A percentile compares a stretch with the other conserved stretches of the same genome.
Evolutionary conservation across 1,284 basidiomycete genomes (phyloP).

Genomic region (Dichomitus squalens): DNA sequence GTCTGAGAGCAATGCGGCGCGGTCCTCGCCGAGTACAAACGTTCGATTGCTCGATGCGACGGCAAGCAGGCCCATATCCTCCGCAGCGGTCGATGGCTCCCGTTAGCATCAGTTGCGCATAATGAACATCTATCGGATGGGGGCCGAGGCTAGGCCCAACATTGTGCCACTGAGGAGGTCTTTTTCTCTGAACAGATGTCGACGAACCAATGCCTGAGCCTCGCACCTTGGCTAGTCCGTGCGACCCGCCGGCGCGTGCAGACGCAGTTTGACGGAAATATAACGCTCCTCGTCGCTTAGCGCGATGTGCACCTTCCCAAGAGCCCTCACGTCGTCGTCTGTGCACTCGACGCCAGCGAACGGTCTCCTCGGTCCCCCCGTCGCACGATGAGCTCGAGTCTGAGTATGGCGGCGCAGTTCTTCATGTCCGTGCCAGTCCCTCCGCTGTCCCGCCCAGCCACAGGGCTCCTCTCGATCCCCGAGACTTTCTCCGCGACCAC

Average conservation of each 20-base stretch:
- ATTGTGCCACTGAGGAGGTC: no score
- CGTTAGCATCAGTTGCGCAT: no score
- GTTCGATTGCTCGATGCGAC: no score
- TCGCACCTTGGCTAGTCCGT: slow-evolving; percentile 13
- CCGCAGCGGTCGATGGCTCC: no score
- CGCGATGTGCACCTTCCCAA: slow-evolving; percentile 20
- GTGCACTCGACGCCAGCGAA: slow-evolving; percentile 7
- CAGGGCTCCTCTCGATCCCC: background rate
- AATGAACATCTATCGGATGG: no score
- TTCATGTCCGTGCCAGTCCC: background rate
- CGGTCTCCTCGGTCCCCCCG: slow-evolving; percentile 2
- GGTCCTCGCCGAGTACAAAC: no score
- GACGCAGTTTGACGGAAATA: slow-evolving; percentile 8
- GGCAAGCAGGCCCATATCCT: no score
- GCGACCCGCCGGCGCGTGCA: slow-evolving; percentile 22
- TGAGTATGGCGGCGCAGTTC: slow-evolving; percentile 16
- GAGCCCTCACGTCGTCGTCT: slow-evolving; percentile 16
- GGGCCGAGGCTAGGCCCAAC: no score
- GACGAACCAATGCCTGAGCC: background rate
- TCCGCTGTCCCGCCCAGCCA: background rate
- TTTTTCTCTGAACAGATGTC: background rate
- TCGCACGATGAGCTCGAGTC: slow-evolving; percentile 13
- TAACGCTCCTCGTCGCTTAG: slow-evolving; percentile 20
- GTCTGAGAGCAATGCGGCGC: background rate
- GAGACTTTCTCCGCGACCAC: background rate